Base-by-base conservation (phyloP, 768 basidiomycete species). In the Kwoniella bestiolae region DNA sequence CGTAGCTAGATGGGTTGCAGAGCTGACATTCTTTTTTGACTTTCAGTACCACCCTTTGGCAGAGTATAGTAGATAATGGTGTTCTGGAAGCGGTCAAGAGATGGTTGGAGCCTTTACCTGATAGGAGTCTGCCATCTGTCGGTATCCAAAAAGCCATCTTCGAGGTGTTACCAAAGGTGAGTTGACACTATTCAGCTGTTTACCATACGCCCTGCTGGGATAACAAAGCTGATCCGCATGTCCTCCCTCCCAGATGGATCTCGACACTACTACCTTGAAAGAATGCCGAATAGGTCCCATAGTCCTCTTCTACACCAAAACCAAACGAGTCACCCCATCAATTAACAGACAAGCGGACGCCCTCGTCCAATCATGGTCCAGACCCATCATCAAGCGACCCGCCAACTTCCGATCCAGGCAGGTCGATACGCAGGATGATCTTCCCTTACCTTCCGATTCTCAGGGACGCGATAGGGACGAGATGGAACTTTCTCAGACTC, bases 61-160 rank as follows among this genome's bases (percentile, higher is more conserved):
- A 95, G 74, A 91, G 93, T 5, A 95, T 98, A 76, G 87, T 93
- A 57, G 96, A 99, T 82, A 94, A 94, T 80, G 70, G 70, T 69
- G 87, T 98, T 45, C 85, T 99, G 29, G 91, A 92, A 70, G 93
- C 90, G 5, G 92, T 97, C 56, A 85, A 87, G 44, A 84, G 87
- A 38, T 99, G 92, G 92, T 87, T 99, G 2, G 96, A 98, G 73
- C 96, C 96, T 0, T 88, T 98, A 16, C 90, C 90, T 0, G 92
- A 96, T 82, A 87, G 87, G 60, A 94, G 94, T 1, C 86, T 99
- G 3, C 96, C 96, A 0, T 92, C 94, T 3, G 85, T 98, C 58
- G 95, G 94, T 80, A 97, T 99, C 75, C 96, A 97, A 79, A 88
- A 89, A 50, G 90, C 94, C 57, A 88, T 98, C 70, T 92, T 98